These are phyloP conservation scores for Atkinsonella hypoxylon DNA, from an alignment of 2,329 filamentous ascomycete species.

Conservation along the genomic window DNA sequence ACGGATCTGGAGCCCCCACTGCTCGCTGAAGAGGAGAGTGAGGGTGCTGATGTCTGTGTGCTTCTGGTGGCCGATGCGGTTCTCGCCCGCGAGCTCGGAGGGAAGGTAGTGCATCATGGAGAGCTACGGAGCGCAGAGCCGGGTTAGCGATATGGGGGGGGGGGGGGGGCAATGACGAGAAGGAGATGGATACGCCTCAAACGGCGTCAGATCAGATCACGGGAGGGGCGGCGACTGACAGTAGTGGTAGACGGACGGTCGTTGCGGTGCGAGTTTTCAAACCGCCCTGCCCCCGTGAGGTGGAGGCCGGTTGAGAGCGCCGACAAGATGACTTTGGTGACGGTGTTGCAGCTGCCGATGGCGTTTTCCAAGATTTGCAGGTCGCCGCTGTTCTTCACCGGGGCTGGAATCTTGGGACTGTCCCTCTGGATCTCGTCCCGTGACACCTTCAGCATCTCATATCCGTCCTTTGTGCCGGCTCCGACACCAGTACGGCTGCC, in stretches of 20 bases:
- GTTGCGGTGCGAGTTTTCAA: constrained; percentile 40
- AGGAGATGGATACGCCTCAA: no score
- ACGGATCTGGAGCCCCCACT: constrained; percentile 45
- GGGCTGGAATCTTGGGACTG: constrained; percentile 32
- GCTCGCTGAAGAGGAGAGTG: constrained; percentile 42
- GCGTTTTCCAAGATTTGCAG: constrained; percentile 35
- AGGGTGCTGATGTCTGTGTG: constrained; percentile 45
- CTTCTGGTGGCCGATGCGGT: constrained; percentile 40
- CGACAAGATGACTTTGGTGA: constrained; percentile 38
- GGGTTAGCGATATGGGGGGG: no score
- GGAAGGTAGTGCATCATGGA: constrained; percentile 44
- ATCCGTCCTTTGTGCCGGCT: constrained; percentile 36
- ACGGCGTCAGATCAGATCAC: no score
- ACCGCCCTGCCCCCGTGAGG: constrained; percentile 31
- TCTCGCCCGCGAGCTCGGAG: constrained; percentile 26
- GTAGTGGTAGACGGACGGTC: constrained; percentile 35
- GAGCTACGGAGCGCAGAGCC: constrained; percentile 20
- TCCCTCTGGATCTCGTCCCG: constrained; percentile 37
- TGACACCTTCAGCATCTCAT: constrained; percentile 42
- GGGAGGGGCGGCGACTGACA: constrained; percentile 3
- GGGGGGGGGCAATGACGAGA: no score
- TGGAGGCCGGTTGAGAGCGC: constrained; percentile 35
- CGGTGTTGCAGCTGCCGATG: constrained; percentile 37
- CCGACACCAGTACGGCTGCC: constrained; percentile 36
- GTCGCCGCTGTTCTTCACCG: constrained; percentile 36